Evolutionary conservation across 2,329 filamentous ascomycete genomes (phyloP).

Genomic region (Paraphoma chrysanthemicola): DNA sequence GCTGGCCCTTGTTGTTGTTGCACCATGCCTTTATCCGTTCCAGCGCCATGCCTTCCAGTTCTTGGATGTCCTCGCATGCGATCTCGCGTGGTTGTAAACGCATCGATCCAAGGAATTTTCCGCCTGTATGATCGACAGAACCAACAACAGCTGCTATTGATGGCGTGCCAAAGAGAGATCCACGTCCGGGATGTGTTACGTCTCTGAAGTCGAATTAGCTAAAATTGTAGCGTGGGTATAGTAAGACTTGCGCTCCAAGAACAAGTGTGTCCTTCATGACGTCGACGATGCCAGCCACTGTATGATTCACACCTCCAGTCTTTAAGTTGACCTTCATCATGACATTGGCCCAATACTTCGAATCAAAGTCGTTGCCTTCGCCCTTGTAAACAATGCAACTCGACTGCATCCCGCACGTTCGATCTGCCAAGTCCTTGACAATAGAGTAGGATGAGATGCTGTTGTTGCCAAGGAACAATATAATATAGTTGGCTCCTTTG

Average conservation of each 20-base stretch:
- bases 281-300: background rate
- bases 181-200: conserved; percentile 49
- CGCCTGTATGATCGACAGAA: conserved; percentile 40
- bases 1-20: background rate
- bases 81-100: conserved; percentile 36
- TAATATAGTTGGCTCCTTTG: conserved; percentile 3
- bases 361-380: background rate
- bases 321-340: conserved; percentile 41
- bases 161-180: conserved; percentile 31
- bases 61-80: conserved; percentile 4
- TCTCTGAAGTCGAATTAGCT: conserved; percentile 32
- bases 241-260: conserved; percentile 7
- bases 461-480: conserved; percentile 8
- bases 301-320: conserved; percentile 28
- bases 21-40: conserved; percentile 2
- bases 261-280: conserved; percentile 14
- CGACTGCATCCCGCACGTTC: conserved; percentile 19
- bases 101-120: conserved; percentile 46
- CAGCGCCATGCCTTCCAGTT: conserved; percentile 3
- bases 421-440: conserved; percentile 24
- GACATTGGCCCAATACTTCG: conserved; percentile 25
- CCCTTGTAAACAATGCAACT: conserved; percentile 13
- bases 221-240: background rate
- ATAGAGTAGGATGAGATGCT: conserved; percentile 6
- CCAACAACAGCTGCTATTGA: conserved; percentile 53